Evolutionary conservation across 257 asterid species (phyloP), one percentile per base, ranked within the genome.

Genomic region (Phtheirospermum japonicum): DNA sequence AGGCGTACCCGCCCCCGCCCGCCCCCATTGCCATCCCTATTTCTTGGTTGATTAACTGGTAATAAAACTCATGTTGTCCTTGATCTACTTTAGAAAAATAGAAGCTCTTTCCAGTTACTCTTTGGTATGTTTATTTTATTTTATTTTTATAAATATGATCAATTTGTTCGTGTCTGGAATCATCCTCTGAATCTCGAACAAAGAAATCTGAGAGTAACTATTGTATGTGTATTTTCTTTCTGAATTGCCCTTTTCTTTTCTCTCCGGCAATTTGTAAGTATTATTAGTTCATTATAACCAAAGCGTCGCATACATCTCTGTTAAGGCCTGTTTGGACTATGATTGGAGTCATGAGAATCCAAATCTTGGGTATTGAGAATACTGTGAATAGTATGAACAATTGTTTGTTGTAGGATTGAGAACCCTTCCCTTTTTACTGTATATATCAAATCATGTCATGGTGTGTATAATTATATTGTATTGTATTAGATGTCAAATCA

Each of bases 121-220:
- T 9, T 6, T 9, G 45, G 4, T 7, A 2, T 37, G 45, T 9
- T 9, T 37, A 2, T 3, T 37, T 9, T 9, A 37, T 37, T 23
- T 9, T 59, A 57, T 11, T 65, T 20, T 65, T 49, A 49, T 56
- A 7, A 70, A 36, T 34, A 10, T 37, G 26, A 50, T 52, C 23
- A 28, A 13, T 28, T 31, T 39, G 23, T 43, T 18, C 54, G 62
- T 58, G 43, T 67, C 48, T 62, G 56, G 31, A 34, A 59, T 69
- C 36, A 9, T 45, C 39, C 28, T 64, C 32, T 33, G 68, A 11
- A 7, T 48, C n/a, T 49, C 32, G 9, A 50, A 14, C 57, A 64
- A 32, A 11, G 63, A 31, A 2, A 45, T 46, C 50, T 11, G 51
- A 50, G n/a, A 48, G n/a, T 23, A 23, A 23, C 28, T 23, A 23